Percentiles rank a stretch among this genome's conserved stretches.
phyloP scores from a whole-genome alignment of 306 rosid species.

The Astragalus membranaceus region DNA sequence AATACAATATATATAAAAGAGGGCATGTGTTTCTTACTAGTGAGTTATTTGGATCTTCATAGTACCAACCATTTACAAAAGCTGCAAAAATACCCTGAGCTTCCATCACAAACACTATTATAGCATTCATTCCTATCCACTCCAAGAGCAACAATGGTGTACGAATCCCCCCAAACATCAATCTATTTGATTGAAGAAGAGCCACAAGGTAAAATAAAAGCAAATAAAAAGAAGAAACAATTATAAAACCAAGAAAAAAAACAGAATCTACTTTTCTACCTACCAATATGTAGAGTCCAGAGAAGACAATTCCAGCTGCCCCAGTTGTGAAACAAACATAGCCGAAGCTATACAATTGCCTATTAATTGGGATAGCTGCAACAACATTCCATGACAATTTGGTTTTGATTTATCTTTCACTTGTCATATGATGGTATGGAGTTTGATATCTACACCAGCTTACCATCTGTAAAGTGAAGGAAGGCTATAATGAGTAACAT shows the following conservation, averaged over 20 bases:
- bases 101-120: conserved; percentile 85
- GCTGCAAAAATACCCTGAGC: conserved; percentile 83
- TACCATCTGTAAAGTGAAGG: no score
- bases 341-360: conserved; percentile 86
- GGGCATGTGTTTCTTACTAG: conserved; percentile 35
- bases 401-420: neutral
- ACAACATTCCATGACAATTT: neutral
- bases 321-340: conserved; percentile 88
- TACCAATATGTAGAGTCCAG: conserved; percentile 43
- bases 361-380: conserved; percentile 83
- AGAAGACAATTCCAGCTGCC: conserved; percentile 78
- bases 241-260: neutral
- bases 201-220: no score
- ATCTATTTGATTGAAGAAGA: conserved; percentile 39
- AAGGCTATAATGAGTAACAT: no score
- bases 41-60: conserved; percentile 35
- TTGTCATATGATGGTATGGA: neutral
- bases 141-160: conserved; percentile 70
- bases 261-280: neutral
- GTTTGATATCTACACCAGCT: neutral
- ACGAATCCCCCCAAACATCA: conserved; percentile 66
- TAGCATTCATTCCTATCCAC: conserved; percentile 95
- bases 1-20: no score
- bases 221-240: neutral
- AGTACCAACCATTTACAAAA: conserved; percentile 87